These are phyloP conservation scores for Ceratocystis huliohia DNA, from an alignment of 2,329 filamentous ascomycete genomes.

Conservation along the genomic window DNA sequence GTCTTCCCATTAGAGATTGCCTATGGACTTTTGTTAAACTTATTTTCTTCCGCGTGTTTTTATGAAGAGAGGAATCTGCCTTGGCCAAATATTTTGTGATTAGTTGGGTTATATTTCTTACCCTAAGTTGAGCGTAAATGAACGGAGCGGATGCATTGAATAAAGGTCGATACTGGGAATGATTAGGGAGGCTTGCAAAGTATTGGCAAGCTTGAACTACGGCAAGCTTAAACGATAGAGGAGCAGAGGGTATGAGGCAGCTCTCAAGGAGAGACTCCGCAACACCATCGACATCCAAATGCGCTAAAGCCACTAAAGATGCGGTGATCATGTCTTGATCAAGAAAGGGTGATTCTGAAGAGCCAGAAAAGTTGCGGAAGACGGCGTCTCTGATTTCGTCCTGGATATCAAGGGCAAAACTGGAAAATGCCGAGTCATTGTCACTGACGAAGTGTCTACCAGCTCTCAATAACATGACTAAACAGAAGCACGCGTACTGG, in stretches of 20 bases:
- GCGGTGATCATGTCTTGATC: constrained; percentile 54
- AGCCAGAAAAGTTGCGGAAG: constrained; percentile 41
- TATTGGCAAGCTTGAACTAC: constrained; percentile 50
- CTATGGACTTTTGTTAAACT: constrained; percentile 13
- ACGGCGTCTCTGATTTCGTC: constrained; percentile 55
- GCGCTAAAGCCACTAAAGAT: constrained; percentile 51
- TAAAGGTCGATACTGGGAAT: constrained; percentile 40
- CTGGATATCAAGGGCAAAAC: constrained; percentile 57
- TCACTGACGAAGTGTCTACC: constrained; percentile 52
- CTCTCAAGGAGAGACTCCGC: constrained; percentile 43
- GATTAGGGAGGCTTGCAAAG: constrained; percentile 42
- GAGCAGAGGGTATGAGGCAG: constrained; percentile 45
- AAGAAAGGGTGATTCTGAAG: constrained; percentile 38
- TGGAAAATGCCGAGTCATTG: constrained; percentile 50
- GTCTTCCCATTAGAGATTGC: constrained; percentile 18
- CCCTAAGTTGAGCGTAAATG: constrained; percentile 45
- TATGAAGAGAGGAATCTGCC: too few relatives aligned
- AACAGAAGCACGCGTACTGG: constrained; percentile 53
- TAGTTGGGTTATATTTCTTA: constrained; percentile 26
- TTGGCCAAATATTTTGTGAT: too few relatives aligned
- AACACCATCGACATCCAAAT: constrained; percentile 47
- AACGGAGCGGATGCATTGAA: constrained; percentile 44
- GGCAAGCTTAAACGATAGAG: constrained; percentile 48
- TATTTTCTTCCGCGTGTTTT: too few relatives aligned
- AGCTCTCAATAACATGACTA: constrained; percentile 49